Conservation (phyloP, 179 eudicot genomes). For the Spergularia azorica region DNA sequence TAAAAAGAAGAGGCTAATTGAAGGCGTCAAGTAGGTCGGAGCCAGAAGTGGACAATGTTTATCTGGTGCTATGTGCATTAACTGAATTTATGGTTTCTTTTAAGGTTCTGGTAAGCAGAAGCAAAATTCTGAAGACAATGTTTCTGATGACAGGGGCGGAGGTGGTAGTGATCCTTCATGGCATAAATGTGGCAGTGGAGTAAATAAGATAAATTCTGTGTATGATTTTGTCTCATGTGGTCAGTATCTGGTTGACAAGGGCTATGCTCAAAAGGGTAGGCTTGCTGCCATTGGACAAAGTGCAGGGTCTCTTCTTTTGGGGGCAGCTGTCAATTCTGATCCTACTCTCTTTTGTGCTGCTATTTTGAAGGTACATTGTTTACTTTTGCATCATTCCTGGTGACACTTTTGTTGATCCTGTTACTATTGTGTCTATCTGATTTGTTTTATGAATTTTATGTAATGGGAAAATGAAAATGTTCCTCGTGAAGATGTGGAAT, state of each 20-base stretch:
- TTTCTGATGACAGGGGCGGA: constrained; percentile 70
- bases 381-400: not conserved
- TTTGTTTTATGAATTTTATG: not conserved
- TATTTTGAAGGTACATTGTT: constrained; percentile 65
- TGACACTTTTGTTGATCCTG: constrained; percentile 1
- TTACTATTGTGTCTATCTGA: not conserved
- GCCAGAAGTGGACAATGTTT: not conserved
- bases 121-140: not conserved
- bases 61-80: not conserved
- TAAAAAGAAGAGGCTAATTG: too few relatives aligned
- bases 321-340: constrained; percentile 74
- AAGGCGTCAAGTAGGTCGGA: not conserved
- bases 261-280: constrained; percentile 57
- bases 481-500: not conserved
- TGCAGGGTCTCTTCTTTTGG: constrained; percentile 87
- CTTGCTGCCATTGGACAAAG: constrained; percentile 80
- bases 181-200: constrained; percentile 81
- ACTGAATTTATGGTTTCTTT: not conserved
- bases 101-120: not conserved
- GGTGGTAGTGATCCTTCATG: constrained; percentile 72
- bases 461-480: too few relatives aligned
- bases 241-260: constrained; percentile 63
- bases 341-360: constrained; percentile 75
- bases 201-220: constrained; percentile 73
- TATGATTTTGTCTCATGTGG: constrained; percentile 79